Evolutionary conservation across 108 stramenopile species (phyloP).

Genomic region (Mayamaea pseudoterrestris): DNA sequence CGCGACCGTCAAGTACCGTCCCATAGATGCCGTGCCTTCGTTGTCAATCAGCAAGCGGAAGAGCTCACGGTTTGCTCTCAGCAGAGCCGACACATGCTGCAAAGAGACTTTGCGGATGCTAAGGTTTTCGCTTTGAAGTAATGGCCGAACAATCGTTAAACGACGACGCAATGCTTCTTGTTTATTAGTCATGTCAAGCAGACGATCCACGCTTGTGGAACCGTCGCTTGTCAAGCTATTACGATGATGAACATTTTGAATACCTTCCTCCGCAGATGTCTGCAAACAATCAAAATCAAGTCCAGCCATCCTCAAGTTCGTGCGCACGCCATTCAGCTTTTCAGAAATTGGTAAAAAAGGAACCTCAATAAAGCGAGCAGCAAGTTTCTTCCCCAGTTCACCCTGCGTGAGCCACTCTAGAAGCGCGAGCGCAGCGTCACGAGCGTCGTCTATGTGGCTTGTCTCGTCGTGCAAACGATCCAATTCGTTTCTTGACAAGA

Average conservation of each 20-base stretch:
- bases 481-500: constrained; percentile 19
- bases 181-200: constrained; percentile 3
- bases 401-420: constrained; percentile 42
- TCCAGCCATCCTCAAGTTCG: constrained; percentile 32
- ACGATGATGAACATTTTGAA: constrained; percentile 8
- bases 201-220: neutral
- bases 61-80: constrained; percentile 53
- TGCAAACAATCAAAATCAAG: constrained; percentile 59
- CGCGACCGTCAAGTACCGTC: constrained; percentile 51
- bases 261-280: constrained; percentile 15
- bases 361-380: constrained; percentile 41
- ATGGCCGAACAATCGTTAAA: constrained; percentile 13
- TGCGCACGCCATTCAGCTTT: constrained; percentile 32
- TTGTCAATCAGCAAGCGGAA: constrained; percentile 49
- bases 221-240: constrained; percentile 8
- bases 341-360: constrained; percentile 58
- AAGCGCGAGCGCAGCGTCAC: constrained; percentile 18
- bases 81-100: constrained; percentile 46
- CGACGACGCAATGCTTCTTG: constrained; percentile 29
- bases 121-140: constrained; percentile 55
- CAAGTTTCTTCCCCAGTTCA: constrained; percentile 28
- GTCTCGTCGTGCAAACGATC: neutral
- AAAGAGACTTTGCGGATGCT: constrained; percentile 61
- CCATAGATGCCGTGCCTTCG: constrained; percentile 41
- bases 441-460: neutral